Base-by-base conservation (phyloP, 352 stramenopile genomes). In the Phytophthora multivora region DNA sequence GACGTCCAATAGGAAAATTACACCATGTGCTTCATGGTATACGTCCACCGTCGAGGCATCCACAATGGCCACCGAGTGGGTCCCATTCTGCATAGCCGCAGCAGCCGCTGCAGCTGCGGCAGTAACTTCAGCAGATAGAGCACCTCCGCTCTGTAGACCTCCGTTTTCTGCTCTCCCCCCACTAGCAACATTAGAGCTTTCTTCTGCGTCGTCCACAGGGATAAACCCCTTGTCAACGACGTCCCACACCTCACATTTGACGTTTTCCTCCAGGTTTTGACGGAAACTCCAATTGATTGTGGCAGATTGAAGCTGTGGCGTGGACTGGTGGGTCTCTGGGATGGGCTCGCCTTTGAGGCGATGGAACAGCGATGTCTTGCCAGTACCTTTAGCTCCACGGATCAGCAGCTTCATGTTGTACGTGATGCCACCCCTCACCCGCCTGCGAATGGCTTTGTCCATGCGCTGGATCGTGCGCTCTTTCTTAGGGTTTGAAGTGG, bases 391-490 rank as follows among this genome's bases (percentile, higher is more conserved):
- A 18, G 87, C 82, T 26, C 91, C 90, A 26, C 89, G 82, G 23
- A 97, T 69, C 41, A 97, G 63, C 35, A 97, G 75, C 77, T 96
- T 96, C 87, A 97, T 96, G 71, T 97, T 97, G 79, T 97, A 97
- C 57, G 79, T 95, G 61, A 93, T 80, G 56, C 79, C 84, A 23
- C 75, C 89, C 21, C 88, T 69, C n/a, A 95, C 80, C 58, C 86
- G 83, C 51, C 78, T 82, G 25, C 88, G 81, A 58, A 96, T 94
- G 15, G 77, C 74, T 50, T 83, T 88, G 61, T 94, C 83, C 85
- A 94, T 94, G 68, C 79, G 79, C 64, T 91, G 83, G 66, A 92
- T 94, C 36, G 74, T 81, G 28, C 74, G 71, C 28, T 90, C 79
- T 21, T 90, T 72, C 15, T 57, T 53, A 31, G 53, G 50, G 46